Evolutionary conservation across 495 filamentous ascomycete species (phyloP), one percentile per base, ranked within the genome.

Genomic region (Xylaria cubensis): DNA sequence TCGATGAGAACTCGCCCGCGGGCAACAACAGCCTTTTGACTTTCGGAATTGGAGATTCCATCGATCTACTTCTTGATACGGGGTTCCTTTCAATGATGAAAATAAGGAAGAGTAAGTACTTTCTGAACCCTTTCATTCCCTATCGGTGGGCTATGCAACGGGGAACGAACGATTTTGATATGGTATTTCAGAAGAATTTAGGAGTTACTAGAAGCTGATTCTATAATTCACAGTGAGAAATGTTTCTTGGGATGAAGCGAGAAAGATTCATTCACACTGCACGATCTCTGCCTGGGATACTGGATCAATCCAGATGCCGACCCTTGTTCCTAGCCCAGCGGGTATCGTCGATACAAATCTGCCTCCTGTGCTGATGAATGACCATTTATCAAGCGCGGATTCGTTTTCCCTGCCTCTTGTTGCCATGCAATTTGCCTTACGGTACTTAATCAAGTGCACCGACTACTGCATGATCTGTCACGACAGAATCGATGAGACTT

Each of bases 401-500:
- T 92, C 90, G 44, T 41, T 58, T 3, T 79, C 77, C 8, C 84
- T 97, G 44, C 93, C 92, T 3, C 86, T 97, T 32, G 72, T 93
- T 13, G 91, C 90, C 4, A 92, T 93, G 89, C 92, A 97, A 75
- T 97, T 94, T 73, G 84, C 90, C 0, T 80, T 97, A 26, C 92
- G 90, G 3, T 92, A 95, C 74, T 90, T 97, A 71, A 88, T 94
- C 29, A 90, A 88, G 61, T 97, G 94, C 74, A 94, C 93, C 6
- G 90, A 96, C 50, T 97, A 94, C 78, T 98, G 95, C 78, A 86
- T 97, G 50, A 89, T 94, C 17, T 98, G 95, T 75, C 93, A 97
- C 78, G 87, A 88, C 75, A 92, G 87, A 75, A 85, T 93, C 41
- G 78, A 88, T n/a, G 86, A 86, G 7, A 87, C 89, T 8, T 92